Evolutionary conservation across 345 rosid genomes (phyloP), one percentile per base, ranked within the genome.

Genomic region (Salix purpurea): DNA sequence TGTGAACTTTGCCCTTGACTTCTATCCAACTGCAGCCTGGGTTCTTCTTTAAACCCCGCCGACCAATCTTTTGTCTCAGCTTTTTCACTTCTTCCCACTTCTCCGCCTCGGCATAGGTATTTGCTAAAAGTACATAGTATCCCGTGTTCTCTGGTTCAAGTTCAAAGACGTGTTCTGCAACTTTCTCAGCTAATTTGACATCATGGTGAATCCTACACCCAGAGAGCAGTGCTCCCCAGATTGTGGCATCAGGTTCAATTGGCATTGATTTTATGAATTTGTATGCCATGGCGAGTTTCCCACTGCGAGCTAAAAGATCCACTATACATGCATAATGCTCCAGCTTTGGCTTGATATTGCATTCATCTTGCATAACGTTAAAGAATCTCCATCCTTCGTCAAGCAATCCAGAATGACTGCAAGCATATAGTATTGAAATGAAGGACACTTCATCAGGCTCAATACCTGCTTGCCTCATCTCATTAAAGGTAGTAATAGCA

Each of bases 331-430:
- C 90, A 73, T 88, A 90, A 60, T 91, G 97, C 80, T 91, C 92
- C 79, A 90, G 26, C 6, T 78, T 85, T 14, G 91, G 94, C 84
- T 87, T 86, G 2, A 91, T 88, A 40, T 86, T 84, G 85, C 75
- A 90, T 26, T 91, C 91, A 2, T 90, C 81, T 79, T 73, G 85
- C 94, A 90, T 90, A 26, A 79, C 80, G 74, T 89, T 86, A 79
- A 89, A 90, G 86, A 92, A 87, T 74, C 84, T 89, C 92, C 91
- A 86, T 61, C 97, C 97, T 89, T 90, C 93, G 32, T 90, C 83
- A 18, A 86, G 76, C 78, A 92, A 76, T 32, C 94, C 94, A 65
- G 97, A 88, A 79, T 92, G 94, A 76, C 89, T 87, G 82, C 97
- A 92, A 72, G 93, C 90, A 65, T 88, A 90, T 14, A 92, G 68